Base-by-base conservation (phyloP, 352 stramenopile genomes). In the Phytophthora palmivora region DNA sequence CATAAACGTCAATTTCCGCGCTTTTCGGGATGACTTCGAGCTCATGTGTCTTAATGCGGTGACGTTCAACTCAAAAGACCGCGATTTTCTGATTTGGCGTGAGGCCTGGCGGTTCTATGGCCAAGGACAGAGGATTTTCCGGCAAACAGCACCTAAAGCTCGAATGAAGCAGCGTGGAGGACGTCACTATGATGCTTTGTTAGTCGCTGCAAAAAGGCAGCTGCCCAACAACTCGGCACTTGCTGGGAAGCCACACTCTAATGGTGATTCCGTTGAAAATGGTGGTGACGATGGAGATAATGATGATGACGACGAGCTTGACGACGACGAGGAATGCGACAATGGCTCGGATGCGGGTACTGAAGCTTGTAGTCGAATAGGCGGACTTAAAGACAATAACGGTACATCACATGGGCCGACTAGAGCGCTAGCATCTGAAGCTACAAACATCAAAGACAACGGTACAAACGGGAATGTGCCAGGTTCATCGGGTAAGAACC, bases 11-110 rank as follows among this genome's bases (percentile, higher is more conserved):
- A 88, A 89, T 22, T 94, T 94, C 43, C 77, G 80, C 11, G 76
- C 77, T 43, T 88, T 98, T 57, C 83, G 90, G 10, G 83, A 97
- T 51, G 90, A 98, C 57, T 98, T 98, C 58, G 97, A 98, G 70
- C 74, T 98, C 6, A 95, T 99, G 73, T 97, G 94, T 19, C 65
- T 97, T 16, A 99, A 99, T 63, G 96, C 96, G 0, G 80, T 99
- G 7, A 97, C 92, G 24, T 99, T 98, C 70, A 99, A 99, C 70
- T 88, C 82, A 1, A 87, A 92, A 30, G 88, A 95, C 43, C 84
- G 84, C 7, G 83, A 96, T 16, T 96, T 94, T 36, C 42, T 94
- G 22, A 91, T 97, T 63, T 98, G 93, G 93, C 89, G 90, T 19
- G 92, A 98, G 67, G 91, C 94, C 4, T 97, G 93, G 81, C 73